These are phyloP conservation scores for Cutaneotrichosporon cavernicola DNA, from an alignment of 1,284 basidiomycete genomes.

Conservation along the genomic window DNA sequence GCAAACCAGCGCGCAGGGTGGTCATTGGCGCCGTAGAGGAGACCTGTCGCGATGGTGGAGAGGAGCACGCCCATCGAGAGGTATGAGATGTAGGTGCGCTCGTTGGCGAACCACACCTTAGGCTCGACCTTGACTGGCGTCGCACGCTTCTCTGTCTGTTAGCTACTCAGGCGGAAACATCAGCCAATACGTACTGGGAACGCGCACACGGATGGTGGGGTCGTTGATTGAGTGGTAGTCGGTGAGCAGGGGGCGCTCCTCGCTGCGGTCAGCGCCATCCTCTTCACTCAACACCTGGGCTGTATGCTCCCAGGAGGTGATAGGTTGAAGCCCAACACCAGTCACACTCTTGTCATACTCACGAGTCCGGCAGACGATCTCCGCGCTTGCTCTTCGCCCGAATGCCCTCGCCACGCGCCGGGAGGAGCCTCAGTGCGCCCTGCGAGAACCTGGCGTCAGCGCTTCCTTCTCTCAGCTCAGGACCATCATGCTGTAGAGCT, in stretches of 20 bases:
- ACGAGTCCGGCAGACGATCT: slow-evolving; percentile 50
- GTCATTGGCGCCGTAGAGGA: slow-evolving; percentile 61
- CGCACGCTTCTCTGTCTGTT: slow-evolving; percentile 66
- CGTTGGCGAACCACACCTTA: slow-evolving; percentile 99
- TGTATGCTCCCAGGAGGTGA: no score
- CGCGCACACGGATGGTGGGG: slow-evolving; percentile 39
- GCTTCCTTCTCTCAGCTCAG: not conserved
- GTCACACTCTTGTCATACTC: slow-evolving; percentile 17
- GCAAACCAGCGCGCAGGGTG: slow-evolving; percentile 74
- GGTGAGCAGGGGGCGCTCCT: slow-evolving; percentile 37
- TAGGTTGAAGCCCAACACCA: not conserved
- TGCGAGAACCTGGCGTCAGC: slow-evolving; percentile 44
- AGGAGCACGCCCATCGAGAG: slow-evolving; percentile 80
- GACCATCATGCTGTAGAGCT: not conserved
- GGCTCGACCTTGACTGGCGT: slow-evolving; percentile 90
- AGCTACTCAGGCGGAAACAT: slow-evolving; percentile 4
- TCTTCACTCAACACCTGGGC: not conserved
- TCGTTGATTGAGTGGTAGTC: slow-evolving; percentile 52
- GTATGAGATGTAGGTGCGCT: slow-evolving; percentile 93
- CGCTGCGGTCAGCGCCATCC: slow-evolving; percentile 19
- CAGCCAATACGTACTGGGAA: slow-evolving; percentile 38
- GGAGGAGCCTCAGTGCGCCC: slow-evolving; percentile 45
- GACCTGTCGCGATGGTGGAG: slow-evolving; percentile 78
- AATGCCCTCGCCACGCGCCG: slow-evolving; percentile 36
- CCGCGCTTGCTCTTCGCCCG: slow-evolving; percentile 49